Conservation (phyloP, 352 stramenopile genomes). For the Phytophthora hibernalis region DNA sequence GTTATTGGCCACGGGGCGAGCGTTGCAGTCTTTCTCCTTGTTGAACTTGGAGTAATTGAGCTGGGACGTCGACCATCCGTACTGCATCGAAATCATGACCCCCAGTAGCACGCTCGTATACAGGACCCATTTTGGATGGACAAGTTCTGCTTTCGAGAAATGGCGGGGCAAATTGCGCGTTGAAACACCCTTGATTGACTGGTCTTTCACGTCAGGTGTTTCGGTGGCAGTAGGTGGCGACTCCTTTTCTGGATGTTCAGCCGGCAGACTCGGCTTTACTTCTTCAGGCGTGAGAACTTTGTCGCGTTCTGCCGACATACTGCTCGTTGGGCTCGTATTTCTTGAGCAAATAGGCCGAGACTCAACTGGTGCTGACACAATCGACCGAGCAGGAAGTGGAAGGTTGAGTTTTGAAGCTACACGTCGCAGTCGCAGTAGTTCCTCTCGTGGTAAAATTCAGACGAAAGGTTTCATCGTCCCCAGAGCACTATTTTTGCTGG, state of each 20-base stretch:
- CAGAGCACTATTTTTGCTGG: constrained; percentile 27
- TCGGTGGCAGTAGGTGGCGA: background rate
- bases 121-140: constrained; percentile 38
- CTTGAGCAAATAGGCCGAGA: background rate
- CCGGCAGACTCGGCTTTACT: constrained; percentile 11
- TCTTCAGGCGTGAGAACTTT: constrained; percentile 21
- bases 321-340: background rate
- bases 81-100: constrained; percentile 34
- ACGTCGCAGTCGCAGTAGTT: no score
- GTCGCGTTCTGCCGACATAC: constrained; percentile 20
- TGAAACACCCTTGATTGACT: constrained; percentile 19
- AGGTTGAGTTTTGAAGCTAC: constrained; percentile 18
- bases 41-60: constrained; percentile 45
- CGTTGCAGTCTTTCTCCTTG: constrained; percentile 30
- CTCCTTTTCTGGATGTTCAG: constrained; percentile 2
- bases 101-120: constrained; percentile 34
- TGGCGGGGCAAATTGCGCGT: constrained; percentile 30
- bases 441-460: constrained; percentile 15
- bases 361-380: background rate
- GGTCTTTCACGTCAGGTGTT: constrained; percentile 5
- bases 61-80: constrained; percentile 44
- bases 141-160: constrained; percentile 20
- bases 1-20: constrained; percentile 17
- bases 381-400: constrained; percentile 9
- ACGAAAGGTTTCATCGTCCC: constrained; percentile 16